phyloP scores from a whole-genome alignment of 495 filamentous ascomycete species.

The Jackrogersella multiformis region DNA sequence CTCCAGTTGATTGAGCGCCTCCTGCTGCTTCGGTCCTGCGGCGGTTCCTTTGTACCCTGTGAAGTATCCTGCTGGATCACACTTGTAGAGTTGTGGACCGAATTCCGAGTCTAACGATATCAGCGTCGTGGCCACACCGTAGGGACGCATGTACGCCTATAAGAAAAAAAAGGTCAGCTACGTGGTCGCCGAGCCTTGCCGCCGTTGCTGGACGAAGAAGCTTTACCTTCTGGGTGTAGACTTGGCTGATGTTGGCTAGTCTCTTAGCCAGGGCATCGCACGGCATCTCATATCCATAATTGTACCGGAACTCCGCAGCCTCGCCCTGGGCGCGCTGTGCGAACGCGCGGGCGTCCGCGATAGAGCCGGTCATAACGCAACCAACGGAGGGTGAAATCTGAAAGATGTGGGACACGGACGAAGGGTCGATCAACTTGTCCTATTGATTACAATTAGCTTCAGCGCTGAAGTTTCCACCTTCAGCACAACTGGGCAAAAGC shows the following conservation, averaged over 20 bases:
- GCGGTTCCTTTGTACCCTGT: slow-evolving; percentile 98
- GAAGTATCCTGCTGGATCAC: slow-evolving; percentile 97
- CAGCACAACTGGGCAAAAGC: slow-evolving; percentile 25
- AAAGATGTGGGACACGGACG: slow-evolving; percentile 97
- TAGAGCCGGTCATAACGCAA: slow-evolving; percentile 98
- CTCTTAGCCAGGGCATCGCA: slow-evolving; percentile 96
- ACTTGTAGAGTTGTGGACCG: slow-evolving; percentile 98
- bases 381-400: slow-evolving; percentile 94
- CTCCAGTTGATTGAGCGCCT: slow-evolving; percentile 96
- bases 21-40: slow-evolving; percentile 96
- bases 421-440: slow-evolving; percentile 99
- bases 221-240: slow-evolving; percentile 94
- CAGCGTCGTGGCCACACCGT: slow-evolving; percentile 92
- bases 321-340: slow-evolving; percentile 92
- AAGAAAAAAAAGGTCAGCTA: slow-evolving; percentile 37
- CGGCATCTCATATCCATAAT: slow-evolving; percentile 99
- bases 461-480: slow-evolving; percentile 34
- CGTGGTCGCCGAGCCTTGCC: background rate
- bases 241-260: slow-evolving; percentile 97
- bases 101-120: slow-evolving; percentile 92
- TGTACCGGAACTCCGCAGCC: slow-evolving; percentile 97
- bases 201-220: slow-evolving; percentile 28
- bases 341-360: slow-evolving; percentile 93
- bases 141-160: slow-evolving; percentile 97
- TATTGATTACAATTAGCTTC: slow-evolving; percentile 54